Conservation (phyloP, 495 filamentous ascomycete genomes). For the Pseudevernia furfuracea region DNA sequence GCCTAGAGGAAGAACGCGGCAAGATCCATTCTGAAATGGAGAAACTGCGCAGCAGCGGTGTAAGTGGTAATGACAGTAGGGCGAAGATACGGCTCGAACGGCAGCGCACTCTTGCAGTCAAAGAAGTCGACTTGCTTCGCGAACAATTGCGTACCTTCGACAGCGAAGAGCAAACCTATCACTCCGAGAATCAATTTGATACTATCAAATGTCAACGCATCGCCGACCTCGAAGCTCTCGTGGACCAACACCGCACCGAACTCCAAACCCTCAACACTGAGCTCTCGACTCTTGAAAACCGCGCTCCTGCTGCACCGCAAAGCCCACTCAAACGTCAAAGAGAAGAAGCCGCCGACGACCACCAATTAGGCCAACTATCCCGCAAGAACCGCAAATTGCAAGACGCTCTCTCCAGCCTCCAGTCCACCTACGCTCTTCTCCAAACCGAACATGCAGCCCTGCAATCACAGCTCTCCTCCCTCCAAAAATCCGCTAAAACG, state of each 20-base stretch:
- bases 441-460: conserved; percentile 67
- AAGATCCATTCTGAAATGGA: conserved; percentile 60
- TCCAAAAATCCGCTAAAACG: conserved; percentile 65
- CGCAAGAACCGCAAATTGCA: conserved; percentile 83
- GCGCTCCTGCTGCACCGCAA: conserved; percentile 34
- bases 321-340: conserved; percentile 51
- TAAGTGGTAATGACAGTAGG: conserved; percentile 40
- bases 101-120: conserved; percentile 73
- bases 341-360: conserved; percentile 57
- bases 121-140: conserved; percentile 89
- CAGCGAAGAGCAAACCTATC: conserved; percentile 77
- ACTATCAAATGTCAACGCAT: conserved; percentile 68
- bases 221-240: conserved; percentile 69
- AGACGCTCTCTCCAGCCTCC: conserved; percentile 59
- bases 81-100: conserved; percentile 69
- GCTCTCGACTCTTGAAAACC: conserved; percentile 53
- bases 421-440: conserved; percentile 57
- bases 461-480: conserved; percentile 59
- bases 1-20: conserved; percentile 59
- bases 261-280: conserved; percentile 65
- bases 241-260: conserved; percentile 86
- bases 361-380: conserved; percentile 71
- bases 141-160: conserved; percentile 90
- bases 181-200: conserved; percentile 63
- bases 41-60: conserved; percentile 48